Base-by-base conservation (phyloP, 805 yeast genomes). In the Isabelozyma gotoi region DNA sequence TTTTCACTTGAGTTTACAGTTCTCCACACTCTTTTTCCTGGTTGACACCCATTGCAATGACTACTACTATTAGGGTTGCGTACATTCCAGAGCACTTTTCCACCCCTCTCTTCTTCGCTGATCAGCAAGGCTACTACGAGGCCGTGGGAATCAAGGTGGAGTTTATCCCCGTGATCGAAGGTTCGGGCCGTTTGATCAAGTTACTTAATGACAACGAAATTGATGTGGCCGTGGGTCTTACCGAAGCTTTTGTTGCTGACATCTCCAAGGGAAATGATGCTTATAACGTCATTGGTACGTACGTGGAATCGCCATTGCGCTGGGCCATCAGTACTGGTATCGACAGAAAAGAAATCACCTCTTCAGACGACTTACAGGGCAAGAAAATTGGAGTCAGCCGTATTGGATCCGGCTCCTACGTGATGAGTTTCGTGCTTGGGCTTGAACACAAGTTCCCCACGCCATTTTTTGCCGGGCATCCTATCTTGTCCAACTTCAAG, bases 1-100 rank as follows among this genome's bases (percentile, higher is more conserved):
- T 24, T 24, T 24, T 24, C 29, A 24, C 29, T 24, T n/a, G 12
- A 10, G 8, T 24, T 24, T n/a, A 24, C 29, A 24, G 12, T 10
- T 24, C 12, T 10, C 29, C 12, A 10, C 29, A n/a, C 29, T 10
- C 29, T 10, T 4, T 24, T n/a, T n/a, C n/a, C n/a, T n/a, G n/a
- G n/a, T n/a, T n/a, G n/a, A n/a, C 10, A 24, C 29, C 29, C 29
- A 24, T 24, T n/a, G n/a, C 29, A 24, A 24, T 10, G 12, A 48
- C 44, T 47, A 38, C 50, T 34, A 40, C 37, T 5, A 51, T 82
- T 21, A 79, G 62, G 56, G 85, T 90, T 20, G 97, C 96, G 2
- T 86, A 80, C 65, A 82, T 90, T 41, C 97, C 97, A 2, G 97
- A 90, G 63, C 97, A 91, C 60, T 91, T 89, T 57, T 83, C 94